phyloP scores from a whole-genome alignment of 805 yeast genomes.

The Maudiozyma pseudohumilis region DNA sequence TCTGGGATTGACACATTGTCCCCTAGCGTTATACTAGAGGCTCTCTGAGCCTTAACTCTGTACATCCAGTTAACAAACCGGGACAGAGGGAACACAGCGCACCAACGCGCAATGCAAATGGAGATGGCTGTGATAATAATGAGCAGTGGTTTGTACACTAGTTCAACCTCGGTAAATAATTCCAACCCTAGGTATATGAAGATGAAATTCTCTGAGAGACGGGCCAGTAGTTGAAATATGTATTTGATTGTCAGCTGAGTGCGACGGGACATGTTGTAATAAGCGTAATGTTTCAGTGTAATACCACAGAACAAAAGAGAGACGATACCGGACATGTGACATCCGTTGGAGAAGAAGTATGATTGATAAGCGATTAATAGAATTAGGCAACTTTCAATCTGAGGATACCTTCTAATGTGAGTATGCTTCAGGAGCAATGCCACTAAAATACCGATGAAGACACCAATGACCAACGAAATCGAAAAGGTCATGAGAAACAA shows the following conservation, averaged over 20 bases:
- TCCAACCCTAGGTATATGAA: slow-evolving; percentile 92
- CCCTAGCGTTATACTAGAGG: slow-evolving; percentile 14
- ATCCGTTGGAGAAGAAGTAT: slow-evolving; percentile 95
- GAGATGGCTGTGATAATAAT: slow-evolving; percentile 85
- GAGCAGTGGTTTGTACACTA: slow-evolving; percentile 86
- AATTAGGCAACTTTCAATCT: slow-evolving; percentile 90
- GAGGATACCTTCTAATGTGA: slow-evolving; percentile 89
- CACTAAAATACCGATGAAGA: slow-evolving; percentile 75
- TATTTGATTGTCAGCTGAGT: slow-evolving; percentile 95
- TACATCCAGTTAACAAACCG: slow-evolving; percentile 71
- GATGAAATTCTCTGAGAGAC: slow-evolving; percentile 91
- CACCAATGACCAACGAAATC: slow-evolving; percentile 81
- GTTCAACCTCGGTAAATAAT: slow-evolving; percentile 88
- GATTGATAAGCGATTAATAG: slow-evolving; percentile 88
- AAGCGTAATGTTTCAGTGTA: slow-evolving; percentile 92
- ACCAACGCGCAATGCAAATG: slow-evolving; percentile 93
- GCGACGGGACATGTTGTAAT: slow-evolving; percentile 93
- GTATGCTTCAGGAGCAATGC: slow-evolving; percentile 88
- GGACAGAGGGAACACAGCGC: slow-evolving; percentile 92
- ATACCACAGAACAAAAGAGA: slow-evolving; percentile 93
- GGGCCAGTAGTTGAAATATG: slow-evolving; percentile 88
- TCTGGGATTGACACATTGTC: slow-evolving; percentile 43
- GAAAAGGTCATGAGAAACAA: slow-evolving; percentile 89
- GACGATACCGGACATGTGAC: slow-evolving; percentile 98
- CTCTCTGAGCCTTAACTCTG: slow-evolving; percentile 44